These are phyloP conservation scores for Echium plantagineum DNA, from an alignment of 257 asterid genomes.

Conservation along the genomic window DNA sequence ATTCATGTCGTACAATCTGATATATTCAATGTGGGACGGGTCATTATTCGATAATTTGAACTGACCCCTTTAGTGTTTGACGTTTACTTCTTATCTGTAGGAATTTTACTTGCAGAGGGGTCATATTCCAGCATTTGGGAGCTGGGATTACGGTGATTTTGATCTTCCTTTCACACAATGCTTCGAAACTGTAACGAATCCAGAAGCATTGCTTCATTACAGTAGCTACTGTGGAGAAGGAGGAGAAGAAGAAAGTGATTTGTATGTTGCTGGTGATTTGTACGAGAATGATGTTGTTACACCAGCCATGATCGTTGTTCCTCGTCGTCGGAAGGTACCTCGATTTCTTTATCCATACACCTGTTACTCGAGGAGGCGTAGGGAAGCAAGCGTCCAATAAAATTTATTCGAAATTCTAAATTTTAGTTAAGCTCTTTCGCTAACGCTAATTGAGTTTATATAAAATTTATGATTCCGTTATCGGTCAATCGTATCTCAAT, in stretches of 20 bases:
- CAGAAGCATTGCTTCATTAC: constrained; percentile 34
- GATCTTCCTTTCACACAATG: constrained; percentile 57
- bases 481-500: too few relatives aligned
- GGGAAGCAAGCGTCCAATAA: too few relatives aligned
- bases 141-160: constrained; percentile 62
- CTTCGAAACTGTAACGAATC: constrained; percentile 53
- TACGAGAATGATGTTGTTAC: constrained; percentile 51
- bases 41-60: too few relatives aligned
- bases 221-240: constrained; percentile 29
- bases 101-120: constrained; percentile 38
- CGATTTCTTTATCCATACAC: background rate
- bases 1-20: too few relatives aligned
- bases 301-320: constrained; percentile 74
- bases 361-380: too few relatives aligned
- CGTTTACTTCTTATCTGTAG: constrained; percentile 10
- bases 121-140: constrained; percentile 74
- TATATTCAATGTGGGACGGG: too few relatives aligned
- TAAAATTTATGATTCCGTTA: too few relatives aligned
- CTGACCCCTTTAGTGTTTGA: too few relatives aligned
- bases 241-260: constrained; percentile 37
- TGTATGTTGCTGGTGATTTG: constrained; percentile 75
- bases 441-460: too few relatives aligned
- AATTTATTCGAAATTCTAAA: too few relatives aligned
- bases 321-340: constrained; percentile 37
- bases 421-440: too few relatives aligned